Conservation (phyloP, 768 basidiomycete genomes). For the Naganishia friedmannii region DNA sequence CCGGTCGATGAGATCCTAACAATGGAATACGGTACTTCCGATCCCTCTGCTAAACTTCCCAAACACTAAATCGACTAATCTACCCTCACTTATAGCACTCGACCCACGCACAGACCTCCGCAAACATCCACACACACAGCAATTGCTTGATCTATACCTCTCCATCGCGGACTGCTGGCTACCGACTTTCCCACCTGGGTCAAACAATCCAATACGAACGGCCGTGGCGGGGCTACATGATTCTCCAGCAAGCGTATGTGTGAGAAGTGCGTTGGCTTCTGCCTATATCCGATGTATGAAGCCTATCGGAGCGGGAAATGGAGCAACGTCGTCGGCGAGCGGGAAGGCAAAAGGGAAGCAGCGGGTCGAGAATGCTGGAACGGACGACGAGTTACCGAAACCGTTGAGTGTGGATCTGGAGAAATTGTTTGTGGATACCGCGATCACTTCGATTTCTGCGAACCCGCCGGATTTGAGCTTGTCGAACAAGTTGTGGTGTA, state of each 20-base stretch:
- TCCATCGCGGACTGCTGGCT: conserved; percentile 22
- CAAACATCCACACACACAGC: conserved; percentile 19
- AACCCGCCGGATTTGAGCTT: conserved; percentile 4
- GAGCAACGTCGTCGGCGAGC: too few species aligned
- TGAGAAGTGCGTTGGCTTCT: conserved; percentile 4
- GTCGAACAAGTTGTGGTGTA: conserved; percentile 22
- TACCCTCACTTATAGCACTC: neutral
- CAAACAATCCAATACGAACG: conserved; percentile 8
- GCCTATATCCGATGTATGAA: conserved; percentile 15
- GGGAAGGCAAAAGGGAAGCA: neutral
- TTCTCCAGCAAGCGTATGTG: conserved; percentile 21
- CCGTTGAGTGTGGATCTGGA: conserved; percentile 19
- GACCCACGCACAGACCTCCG: conserved; percentile 22
- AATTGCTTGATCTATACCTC: conserved; percentile 22
- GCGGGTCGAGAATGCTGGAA: neutral
- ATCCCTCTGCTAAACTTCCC: neutral
- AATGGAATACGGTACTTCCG: conserved; percentile 12
- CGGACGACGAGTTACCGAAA: neutral
- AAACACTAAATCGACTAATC: neutral
- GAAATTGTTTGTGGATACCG: conserved; percentile 5
- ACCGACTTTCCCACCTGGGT: conserved; percentile 17
- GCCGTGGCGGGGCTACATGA: conserved; percentile 10
- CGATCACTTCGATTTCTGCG: conserved; percentile 7
- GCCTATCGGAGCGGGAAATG: neutral
- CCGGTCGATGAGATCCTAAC: neutral